Evolutionary conservation across 257 asterid genomes (phyloP), one percentile per base, ranked within the genome.

Genomic region (Solanum appendiculatum): DNA sequence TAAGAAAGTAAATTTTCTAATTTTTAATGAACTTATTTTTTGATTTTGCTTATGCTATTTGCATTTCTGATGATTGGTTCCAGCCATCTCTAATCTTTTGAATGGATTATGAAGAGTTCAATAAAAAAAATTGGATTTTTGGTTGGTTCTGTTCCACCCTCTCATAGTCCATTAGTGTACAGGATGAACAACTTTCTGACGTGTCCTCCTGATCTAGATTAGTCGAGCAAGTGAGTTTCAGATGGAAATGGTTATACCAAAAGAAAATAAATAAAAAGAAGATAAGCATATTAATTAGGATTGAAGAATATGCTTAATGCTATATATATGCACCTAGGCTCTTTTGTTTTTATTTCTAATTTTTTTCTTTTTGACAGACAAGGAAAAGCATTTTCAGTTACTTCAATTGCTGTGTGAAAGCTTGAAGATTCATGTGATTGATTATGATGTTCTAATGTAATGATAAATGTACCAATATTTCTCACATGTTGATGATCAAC

Each of bases 321-420:
- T 9, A 60, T 60, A 2, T 0, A 60, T 16, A 6, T 23, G 1
- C 33, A 9, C 48, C 27, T 73, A 66, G 7, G 7, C 10, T 27
- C 6, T 31, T 31, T 7, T 6, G 2, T 6, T 29, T 29, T 25
- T 10, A 20, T 2, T 25, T 77, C 0, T 4, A 7, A 0, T 77
- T 75, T 6, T 27, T 25, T 74, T 85, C 5, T 9, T 44, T 84
- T 88, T 15, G 68, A 33, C 97, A 96, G 99, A 91, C 91, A n/a
- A 92, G 96, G 94, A 94, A 98, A 87, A 94, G 95, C 92, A 88
- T 96, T 90, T 93, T 95, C 88, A 91, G 97, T 86, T 96, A 89
- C 93, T 95, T 96, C 90, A 96, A 94, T 89, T 96, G 99, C 84
- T 96, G 97, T 18, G 98, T 87, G 73, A 96, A 94, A 89, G 97